Base-by-base conservation (phyloP, 2,329 filamentous ascomycete genomes). In the Aspergillus persii region DNA sequence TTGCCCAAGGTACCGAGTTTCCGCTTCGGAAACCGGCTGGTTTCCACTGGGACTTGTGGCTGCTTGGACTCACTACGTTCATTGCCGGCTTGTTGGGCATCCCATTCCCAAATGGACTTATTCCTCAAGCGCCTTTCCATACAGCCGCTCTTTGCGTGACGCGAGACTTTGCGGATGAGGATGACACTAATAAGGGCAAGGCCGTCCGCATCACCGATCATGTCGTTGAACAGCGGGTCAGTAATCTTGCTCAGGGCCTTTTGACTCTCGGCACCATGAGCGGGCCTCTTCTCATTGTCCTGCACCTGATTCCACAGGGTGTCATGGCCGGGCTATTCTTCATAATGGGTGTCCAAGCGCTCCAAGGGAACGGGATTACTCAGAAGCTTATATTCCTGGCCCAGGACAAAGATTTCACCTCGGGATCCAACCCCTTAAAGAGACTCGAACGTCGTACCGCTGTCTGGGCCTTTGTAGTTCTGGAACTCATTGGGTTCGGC, bases 1-100 rank as follows among this genome's bases (percentile, higher is more conserved):
- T 93, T 56, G 89, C 90, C 9, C 90, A 94, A 71, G 91, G 90
- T 53, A 92, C 89, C 62, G 90, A 94, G 69, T 94, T 92, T 63
- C 90, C 90, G 1, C 84, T 94, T 9, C 83, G 85, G 26, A 94
- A 94, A 69, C 90, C 91, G 3, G 89, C 90, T 49, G 90, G 90
- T 12, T 94, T 94, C 70, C 90, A 94, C 76, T 94, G 90, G 90
- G 90, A 94, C 67, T 74, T 94, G 44, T 93, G 92, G 76, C 84
- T 94, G 31, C 85, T 94, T 0, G 91, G 91, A 4, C 78, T 91
- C 30, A 93, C 90, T 1, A 93, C 90, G 0, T 89, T 88, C 53
- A 76, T 93, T 1, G 88, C 89, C 3, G 90, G 90, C 9, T 80
- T 94, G 29, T 80, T 94, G 12, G 90, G 91, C 15, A 82, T 94